Base-by-base conservation (phyloP, 257 asterid genomes). In the Nyctanthes arbortristis region DNA sequence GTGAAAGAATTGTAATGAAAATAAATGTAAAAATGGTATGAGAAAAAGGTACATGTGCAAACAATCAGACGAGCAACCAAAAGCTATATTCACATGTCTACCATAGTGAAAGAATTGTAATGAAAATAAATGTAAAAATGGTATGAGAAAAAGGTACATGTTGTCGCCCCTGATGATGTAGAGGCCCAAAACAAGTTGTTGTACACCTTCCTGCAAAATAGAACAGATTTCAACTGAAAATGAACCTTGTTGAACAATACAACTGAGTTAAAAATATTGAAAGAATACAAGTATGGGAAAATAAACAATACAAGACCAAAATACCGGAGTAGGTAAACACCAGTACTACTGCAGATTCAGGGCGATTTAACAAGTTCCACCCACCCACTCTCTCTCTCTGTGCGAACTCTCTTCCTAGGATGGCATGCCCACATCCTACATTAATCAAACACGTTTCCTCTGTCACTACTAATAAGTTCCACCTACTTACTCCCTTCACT, bases 151-250 rank as follows among this genome's bases (percentile, higher is more conserved):
- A 13, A 9, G 14, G 4, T 79, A 82, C 87, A 79, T 82, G 77
- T 82, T 83, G 70, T 83, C 88, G 11, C 84, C 88, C 67, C 88
- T 72, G 37, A 83, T 83, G 74, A 83, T 83, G 74, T 80, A 83
- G 36, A 83, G 83, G 37, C 85, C 88, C 62, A 83, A 75, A 10
- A 80, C 85, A 43, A 83, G 85, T 65, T 83, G 85, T 27, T 83
- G 85, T 37, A 80, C 88, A 27, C 88, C 88, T 73, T 74, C 83
- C 88, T 83, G 75, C 72, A 77, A 34, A 54, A 24, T 13, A 57
- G 66, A 30, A 64, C 43, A 52, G 13, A 12, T 16, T 10, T 39
- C 1, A 39, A 20, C 1, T 22, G 45, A n/a, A 32, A n/a, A 29
- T 43, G 12, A 31, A 39, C 49, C 49, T 39, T 39, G 13, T 9